A percentile compares a stretch with the other conserved stretches of the same genome.
Conservation (phyloP, 805 yeast species). For the Metschnikowia similis region DNA sequence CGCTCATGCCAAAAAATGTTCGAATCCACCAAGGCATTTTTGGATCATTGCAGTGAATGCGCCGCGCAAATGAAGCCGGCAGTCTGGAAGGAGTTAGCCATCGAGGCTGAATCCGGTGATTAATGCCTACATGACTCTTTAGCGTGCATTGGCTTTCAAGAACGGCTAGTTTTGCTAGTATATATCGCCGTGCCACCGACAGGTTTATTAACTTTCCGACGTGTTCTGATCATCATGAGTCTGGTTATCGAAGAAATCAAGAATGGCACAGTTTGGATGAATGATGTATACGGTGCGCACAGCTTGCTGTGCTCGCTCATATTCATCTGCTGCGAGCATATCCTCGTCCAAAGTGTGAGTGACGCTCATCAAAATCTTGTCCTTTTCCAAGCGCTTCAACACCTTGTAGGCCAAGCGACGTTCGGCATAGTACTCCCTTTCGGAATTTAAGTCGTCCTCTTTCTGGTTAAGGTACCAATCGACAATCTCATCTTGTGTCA, state of each 20-base stretch:
- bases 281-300: constrained; percentile 35
- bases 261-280: constrained; percentile 82
- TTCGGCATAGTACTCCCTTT: constrained; percentile 67
- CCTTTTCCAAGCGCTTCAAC: constrained; percentile 75
- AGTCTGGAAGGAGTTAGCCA: constrained; percentile 5
- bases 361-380: constrained; percentile 68
- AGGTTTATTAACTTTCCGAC: background rate
- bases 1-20: constrained; percentile 59
- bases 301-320: constrained; percentile 6
- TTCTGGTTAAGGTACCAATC: constrained; percentile 75
- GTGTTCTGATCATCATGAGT: constrained; percentile 6
- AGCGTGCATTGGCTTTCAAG: background rate
- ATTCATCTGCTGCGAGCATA: constrained; percentile 12
- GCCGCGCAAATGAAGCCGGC: constrained; percentile 29
- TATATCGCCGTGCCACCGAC: background rate
- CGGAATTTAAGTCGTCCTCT: constrained; percentile 67
- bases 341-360: constrained; percentile 33
- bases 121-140: constrained; percentile 2
- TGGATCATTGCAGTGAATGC: constrained; percentile 64
- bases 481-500: constrained; percentile 64
- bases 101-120: background rate
- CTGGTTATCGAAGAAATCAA: constrained; percentile 52
- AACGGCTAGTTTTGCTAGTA: background rate
- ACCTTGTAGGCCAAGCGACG: constrained; percentile 73
- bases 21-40: constrained; percentile 49